Conservation (phyloP, 129 eudicot genomes). For the sunflower (Helianthus annuus) region DNA sequence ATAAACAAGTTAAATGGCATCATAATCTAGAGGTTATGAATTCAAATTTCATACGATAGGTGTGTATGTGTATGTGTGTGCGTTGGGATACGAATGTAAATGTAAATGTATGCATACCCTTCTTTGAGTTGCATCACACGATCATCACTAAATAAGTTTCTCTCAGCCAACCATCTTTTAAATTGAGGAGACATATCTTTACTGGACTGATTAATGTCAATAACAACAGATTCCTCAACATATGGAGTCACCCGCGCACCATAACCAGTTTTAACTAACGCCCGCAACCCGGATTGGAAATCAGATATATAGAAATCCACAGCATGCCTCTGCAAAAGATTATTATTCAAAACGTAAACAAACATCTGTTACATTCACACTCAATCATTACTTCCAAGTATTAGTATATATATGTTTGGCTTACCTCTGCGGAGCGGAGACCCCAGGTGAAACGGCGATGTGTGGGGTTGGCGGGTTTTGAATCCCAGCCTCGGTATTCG, state of each 20-base stretch:
- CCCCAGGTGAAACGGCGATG: constrained; percentile 72
- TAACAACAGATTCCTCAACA: constrained; percentile 60
- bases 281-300: constrained; percentile 69
- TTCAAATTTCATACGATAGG: too few species aligned
- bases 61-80: too few species aligned
- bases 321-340: constrained; percentile 48
- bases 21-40: too few species aligned
- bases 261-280: constrained; percentile 63
- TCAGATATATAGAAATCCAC: constrained; percentile 72
- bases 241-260: constrained; percentile 72
- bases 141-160: constrained; percentile 59
- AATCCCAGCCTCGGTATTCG: constrained; percentile 67
- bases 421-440: constrained; percentile 63
- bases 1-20: too few species aligned
- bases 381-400: too few species aligned
- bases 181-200: constrained; percentile 62
- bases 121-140: constrained; percentile 71
- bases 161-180: constrained; percentile 50
- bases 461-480: constrained; percentile 65
- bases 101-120: constrained; percentile 41
- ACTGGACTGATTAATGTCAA: constrained; percentile 58
- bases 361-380: not conserved
- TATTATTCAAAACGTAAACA: not conserved
- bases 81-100: too few species aligned
- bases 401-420: not conserved